Evolutionary conservation across 2,329 filamentous ascomycete genomes (phyloP).

Genomic region (Chrysoporthe cubensis): DNA sequence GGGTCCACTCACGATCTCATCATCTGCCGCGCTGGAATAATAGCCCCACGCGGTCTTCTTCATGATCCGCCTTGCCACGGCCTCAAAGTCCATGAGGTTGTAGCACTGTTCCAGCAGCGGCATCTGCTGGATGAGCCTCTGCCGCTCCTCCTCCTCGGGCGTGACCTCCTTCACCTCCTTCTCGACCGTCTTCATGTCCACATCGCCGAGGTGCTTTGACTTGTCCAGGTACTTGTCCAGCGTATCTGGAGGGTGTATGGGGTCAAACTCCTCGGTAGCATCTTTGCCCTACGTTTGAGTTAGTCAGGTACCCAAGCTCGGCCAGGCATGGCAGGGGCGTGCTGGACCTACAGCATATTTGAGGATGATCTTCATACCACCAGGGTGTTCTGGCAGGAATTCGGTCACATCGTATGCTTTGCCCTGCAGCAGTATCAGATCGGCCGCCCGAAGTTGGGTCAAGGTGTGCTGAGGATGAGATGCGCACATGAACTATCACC

Average conservation of each 20-base stretch:
- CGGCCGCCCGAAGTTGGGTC: slow-evolving; percentile 9
- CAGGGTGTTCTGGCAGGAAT: slow-evolving; percentile 90
- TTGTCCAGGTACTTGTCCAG: slow-evolving; percentile 81
- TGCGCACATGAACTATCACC: slow-evolving; percentile 80
- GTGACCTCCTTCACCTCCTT: slow-evolving; percentile 70
- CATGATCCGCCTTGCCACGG: slow-evolving; percentile 87
- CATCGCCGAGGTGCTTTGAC: slow-evolving; percentile 85
- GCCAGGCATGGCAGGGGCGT: too few relatives aligned
- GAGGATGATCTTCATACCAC: slow-evolving; percentile 89
- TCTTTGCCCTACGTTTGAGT: slow-evolving; percentile 71
- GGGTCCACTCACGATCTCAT: slow-evolving; percentile 70
- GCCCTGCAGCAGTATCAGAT: slow-evolving; percentile 49
- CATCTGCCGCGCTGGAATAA: slow-evolving; percentile 91
- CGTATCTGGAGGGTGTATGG: slow-evolving; percentile 86
- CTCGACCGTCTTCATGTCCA: slow-evolving; percentile 78
- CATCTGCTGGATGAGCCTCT: slow-evolving; percentile 75
- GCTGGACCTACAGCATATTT: slow-evolving; percentile 73
- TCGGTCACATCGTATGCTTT: slow-evolving; percentile 90
- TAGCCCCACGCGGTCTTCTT: slow-evolving; percentile 98
- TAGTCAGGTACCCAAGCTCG: neutral
- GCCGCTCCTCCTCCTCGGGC: slow-evolving; percentile 63
- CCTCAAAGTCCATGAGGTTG: slow-evolving; percentile 94
- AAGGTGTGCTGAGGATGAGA: neutral
- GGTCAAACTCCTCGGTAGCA: slow-evolving; percentile 88
- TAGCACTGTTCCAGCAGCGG: slow-evolving; percentile 86